phyloP scores from a whole-genome alignment of 1,284 basidiomycete genomes.

The Boletellus dicymbophilus region DNA sequence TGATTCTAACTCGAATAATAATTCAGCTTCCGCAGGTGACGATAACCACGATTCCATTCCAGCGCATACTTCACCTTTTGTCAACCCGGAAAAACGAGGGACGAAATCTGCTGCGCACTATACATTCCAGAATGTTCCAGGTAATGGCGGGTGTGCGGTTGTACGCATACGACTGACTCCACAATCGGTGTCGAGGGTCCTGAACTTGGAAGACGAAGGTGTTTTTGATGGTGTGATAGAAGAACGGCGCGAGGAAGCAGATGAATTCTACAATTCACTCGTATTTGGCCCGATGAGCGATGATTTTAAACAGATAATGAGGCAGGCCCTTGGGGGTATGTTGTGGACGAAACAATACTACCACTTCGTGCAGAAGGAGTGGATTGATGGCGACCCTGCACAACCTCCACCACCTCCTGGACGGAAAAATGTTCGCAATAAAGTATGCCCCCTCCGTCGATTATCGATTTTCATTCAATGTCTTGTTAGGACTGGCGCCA shows the following conservation, averaged over 20 bases:
- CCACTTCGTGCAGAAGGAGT: constrained; percentile 94
- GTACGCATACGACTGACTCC: constrained; percentile 94
- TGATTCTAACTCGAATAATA: constrained; percentile 34
- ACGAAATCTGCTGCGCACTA: constrained; percentile 97
- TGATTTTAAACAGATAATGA: constrained; percentile 94
- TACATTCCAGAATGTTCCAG: constrained; percentile 84
- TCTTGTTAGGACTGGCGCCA: constrained; percentile 84
- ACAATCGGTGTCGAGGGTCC: constrained; percentile 71
- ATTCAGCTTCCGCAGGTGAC: constrained; percentile 32
- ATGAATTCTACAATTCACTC: constrained; percentile 92
- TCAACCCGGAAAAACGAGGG: constrained; percentile 87
- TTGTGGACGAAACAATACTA: constrained; percentile 99
- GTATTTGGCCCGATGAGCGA: constrained; percentile 84
- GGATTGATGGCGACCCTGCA: constrained; percentile 93
- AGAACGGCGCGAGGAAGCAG: constrained; percentile 87
- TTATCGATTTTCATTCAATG: constrained; percentile 1
- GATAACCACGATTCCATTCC: constrained; percentile 39
- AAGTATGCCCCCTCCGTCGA: constrained; percentile 40
- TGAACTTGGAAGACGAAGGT: constrained; percentile 85
- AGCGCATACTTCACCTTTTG: constrained; percentile 58
- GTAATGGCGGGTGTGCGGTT: constrained; percentile 91
- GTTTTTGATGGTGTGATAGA: constrained; percentile 90
- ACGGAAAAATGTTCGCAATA: constrained; percentile 85
- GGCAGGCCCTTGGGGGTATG: constrained; percentile 98
- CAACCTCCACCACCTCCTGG: constrained; percentile 94